Conservation (phyloP, 1,139 yeast species). For the Meyerozyma sp. region DNA sequence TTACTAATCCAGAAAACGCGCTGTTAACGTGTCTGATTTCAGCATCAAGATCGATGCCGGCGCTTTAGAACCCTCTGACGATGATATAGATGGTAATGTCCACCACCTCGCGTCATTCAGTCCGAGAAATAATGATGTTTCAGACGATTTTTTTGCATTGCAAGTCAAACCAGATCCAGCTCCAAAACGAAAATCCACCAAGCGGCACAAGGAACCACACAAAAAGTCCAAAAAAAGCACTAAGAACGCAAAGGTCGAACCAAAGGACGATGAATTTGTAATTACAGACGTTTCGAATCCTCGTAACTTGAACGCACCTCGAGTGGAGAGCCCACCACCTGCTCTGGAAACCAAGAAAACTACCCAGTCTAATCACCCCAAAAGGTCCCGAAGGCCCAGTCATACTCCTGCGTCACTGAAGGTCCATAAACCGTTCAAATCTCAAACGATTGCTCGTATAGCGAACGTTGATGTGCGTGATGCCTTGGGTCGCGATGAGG, state of each 20-base stretch:
- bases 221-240: not conserved
- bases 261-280: not conserved
- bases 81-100: not conserved
- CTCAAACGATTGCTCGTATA: not conserved
- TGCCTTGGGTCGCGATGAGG: not conserved
- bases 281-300: not conserved
- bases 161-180: not conserved
- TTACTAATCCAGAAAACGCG: constrained; percentile 5
- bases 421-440: not conserved
- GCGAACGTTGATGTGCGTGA: not conserved
- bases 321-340: not conserved
- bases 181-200: not conserved
- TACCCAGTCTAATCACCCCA: not conserved
- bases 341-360: not conserved
- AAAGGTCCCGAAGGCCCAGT: not conserved
- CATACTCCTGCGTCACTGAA: not conserved
- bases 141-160: not conserved
- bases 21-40: constrained; percentile 6
- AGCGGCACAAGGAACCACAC: not conserved
- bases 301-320: not conserved
- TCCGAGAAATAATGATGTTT: not conserved
- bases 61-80: constrained; percentile 4
- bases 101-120: not conserved
- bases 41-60: constrained; percentile 8
- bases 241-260: not conserved